Percentiles rank a stretch among this genome's conserved stretches.
Evolutionary conservation across 106 monocot species (phyloP).

Genomic region (Xerophyta viscosa): DNA sequence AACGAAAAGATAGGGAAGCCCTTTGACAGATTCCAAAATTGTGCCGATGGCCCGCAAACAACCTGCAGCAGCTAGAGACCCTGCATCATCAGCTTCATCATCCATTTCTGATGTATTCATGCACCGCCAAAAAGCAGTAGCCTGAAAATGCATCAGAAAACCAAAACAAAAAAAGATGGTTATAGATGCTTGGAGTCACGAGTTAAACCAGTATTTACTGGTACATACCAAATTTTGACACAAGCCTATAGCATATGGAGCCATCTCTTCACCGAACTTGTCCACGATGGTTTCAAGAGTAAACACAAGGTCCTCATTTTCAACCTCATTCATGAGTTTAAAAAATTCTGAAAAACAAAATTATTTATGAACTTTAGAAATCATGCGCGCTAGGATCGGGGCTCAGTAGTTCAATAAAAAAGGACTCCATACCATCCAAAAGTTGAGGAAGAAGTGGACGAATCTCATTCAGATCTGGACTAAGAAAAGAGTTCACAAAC

Average conservation of each 20-base stretch:
- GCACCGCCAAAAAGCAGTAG: slow-evolving; percentile 95
- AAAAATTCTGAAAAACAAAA: slow-evolving; percentile 74
- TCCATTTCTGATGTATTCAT: slow-evolving; percentile 71
- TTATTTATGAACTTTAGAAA: background rate
- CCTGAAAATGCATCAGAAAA: slow-evolving; percentile 37
- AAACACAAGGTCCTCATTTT: slow-evolving; percentile 98
- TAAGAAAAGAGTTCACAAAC: slow-evolving; percentile 2
- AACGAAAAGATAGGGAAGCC: slow-evolving; percentile 83
- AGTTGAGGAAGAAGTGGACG: slow-evolving; percentile 91
- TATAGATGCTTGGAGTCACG: background rate
- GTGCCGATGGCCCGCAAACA: slow-evolving; percentile 98
- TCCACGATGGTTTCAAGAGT: slow-evolving; percentile 97
- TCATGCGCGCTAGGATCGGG: too few species aligned
- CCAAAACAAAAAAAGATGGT: background rate
- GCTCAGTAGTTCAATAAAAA: too few species aligned
- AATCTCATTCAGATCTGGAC: slow-evolving; percentile 94
- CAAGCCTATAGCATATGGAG: slow-evolving; percentile 92
- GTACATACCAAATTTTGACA: slow-evolving; percentile 86
- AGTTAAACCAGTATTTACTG: background rate
- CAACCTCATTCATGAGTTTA: slow-evolving; percentile 98
- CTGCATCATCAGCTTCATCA: slow-evolving; percentile 82
- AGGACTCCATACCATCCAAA: slow-evolving; percentile 87
- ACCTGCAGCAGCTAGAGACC: slow-evolving; percentile 93
- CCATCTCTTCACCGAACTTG: slow-evolving; percentile 99
- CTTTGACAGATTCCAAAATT: slow-evolving; percentile 91